phyloP scores from a whole-genome alignment of 2,329 filamentous ascomycete genomes.

The Fusarium citri region DNA sequence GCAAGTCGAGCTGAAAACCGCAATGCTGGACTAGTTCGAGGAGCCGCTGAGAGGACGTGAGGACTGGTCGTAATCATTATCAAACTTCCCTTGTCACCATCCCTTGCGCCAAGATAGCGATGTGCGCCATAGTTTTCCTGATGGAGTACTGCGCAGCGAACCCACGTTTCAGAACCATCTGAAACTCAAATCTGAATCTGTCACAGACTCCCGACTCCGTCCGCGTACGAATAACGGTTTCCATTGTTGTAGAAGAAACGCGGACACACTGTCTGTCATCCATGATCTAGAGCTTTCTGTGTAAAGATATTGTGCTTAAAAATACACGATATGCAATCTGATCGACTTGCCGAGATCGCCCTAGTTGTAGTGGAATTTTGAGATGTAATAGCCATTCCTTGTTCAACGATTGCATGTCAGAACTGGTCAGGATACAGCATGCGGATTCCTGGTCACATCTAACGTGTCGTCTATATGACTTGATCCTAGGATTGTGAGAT shows the following conservation, averaged over 20 bases:
- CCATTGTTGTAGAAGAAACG: neutral
- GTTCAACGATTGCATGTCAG: neutral
- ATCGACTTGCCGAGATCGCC: neutral
- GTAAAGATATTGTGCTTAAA: neutral
- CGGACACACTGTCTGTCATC: neutral
- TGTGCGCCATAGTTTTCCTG: conserved; percentile 19
- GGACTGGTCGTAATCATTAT: conserved; percentile 15
- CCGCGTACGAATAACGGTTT: neutral
- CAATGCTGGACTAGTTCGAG: neutral
- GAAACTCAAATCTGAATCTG: conserved; percentile 30
- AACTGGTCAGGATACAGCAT: neutral
- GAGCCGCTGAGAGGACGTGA: conserved; percentile 9
- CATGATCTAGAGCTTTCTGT: neutral
- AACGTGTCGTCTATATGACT: neutral
- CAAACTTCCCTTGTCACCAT: conserved; percentile 5
- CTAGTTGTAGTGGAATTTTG: neutral
- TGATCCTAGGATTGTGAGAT: neutral
- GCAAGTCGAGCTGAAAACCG: neutral
- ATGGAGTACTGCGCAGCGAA: conserved; percentile 10
- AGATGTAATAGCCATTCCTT: neutral
- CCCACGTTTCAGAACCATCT: conserved; percentile 33
- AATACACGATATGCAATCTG: neutral
- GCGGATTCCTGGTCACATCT: neutral
- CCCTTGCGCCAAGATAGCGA: conserved; percentile 6
- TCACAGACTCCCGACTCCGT: conserved; percentile 22